Conservation (phyloP, 1,139 yeast genomes). For the Saccharomyces uvarum region DNA sequence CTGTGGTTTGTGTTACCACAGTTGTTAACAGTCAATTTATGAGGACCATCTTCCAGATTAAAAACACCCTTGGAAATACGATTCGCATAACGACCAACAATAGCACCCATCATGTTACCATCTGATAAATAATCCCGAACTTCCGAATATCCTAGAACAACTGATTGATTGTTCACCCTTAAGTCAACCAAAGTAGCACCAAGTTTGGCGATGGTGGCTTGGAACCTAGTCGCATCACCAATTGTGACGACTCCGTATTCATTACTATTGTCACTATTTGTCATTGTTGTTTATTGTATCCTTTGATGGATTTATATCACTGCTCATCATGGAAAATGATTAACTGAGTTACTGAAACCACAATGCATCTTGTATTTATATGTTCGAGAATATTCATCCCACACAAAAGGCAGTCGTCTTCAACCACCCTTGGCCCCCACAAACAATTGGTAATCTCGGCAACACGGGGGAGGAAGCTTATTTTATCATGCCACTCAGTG, state of each 20-base stretch:
- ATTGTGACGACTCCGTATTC: slow-evolving; percentile 34
- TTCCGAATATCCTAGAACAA: slow-evolving; percentile 25
- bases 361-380: background rate
- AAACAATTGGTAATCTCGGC: too few relatives aligned
- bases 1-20: slow-evolving; percentile 42
- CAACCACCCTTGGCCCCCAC: too few relatives aligned
- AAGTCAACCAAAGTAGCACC: slow-evolving; percentile 40
- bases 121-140: slow-evolving; percentile 27
- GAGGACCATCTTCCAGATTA: slow-evolving; percentile 37
- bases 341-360: background rate
- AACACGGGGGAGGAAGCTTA: too few relatives aligned
- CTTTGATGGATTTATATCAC: background rate
- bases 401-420: too few relatives aligned
- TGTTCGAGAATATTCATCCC: too few relatives aligned
- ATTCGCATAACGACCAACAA: slow-evolving; percentile 58
- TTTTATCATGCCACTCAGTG: too few relatives aligned
- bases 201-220: background rate
- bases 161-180: slow-evolving; percentile 31
- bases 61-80: slow-evolving; percentile 44
- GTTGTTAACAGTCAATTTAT: slow-evolving; percentile 37
- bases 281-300: background rate
- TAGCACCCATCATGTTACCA: slow-evolving; percentile 53
- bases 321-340: background rate
- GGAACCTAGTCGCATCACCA: background rate
- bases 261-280: background rate